Base-by-base conservation (phyloP, 371 early-diverging fungal genomes). In the Mycotypha africana region DNA sequence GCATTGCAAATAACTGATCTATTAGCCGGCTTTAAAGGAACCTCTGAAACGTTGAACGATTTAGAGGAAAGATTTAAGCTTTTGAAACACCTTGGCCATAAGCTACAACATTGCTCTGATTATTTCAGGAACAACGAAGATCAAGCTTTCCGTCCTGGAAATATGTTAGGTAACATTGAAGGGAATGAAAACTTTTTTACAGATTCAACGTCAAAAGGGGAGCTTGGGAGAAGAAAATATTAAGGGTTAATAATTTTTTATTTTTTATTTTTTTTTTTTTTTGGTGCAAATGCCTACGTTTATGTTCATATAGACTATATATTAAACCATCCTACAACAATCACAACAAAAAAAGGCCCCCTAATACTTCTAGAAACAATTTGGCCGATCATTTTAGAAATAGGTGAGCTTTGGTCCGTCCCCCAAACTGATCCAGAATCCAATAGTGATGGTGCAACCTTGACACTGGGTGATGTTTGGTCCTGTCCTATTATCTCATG, bases 391-490 rank as follows among this genome's bases (percentile, higher is more conserved):
- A 73, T 91, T 32, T 75, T 85, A 37, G 72, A 54, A 42, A 65
- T 70, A 44, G 67, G 62, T 31, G 64, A 66, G 33, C 24, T 64
- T 6, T 66, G 57, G 60, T 45, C 67, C 21, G 52, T 58, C 12
- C 72, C 89, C 35, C 44, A 63, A 17, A 38, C 19, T 3, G 4
- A 33, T 15, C 12, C 8, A 6, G 9, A n/a, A 4, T 39, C 14
- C 22, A 53, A 75, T 47, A 14, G 28, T 3, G 69, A 74, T 25
- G 72, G 85, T 26, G 63, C 60, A 25, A 56, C 52, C n/a, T 30
- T 31, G 14, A 45, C 44, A 9, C 56, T 93, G 43, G 95, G 95
- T 20, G 95, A 94, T 58, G 91, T 92, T 23, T 94, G 91, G 90
- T 79, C 79, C 16, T 89, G 81, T 46, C n/a, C n/a, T n/a, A n/a